phyloP scores from a whole-genome alignment of 2,329 filamentous ascomycete species.

The Cadophora sp. region DNA sequence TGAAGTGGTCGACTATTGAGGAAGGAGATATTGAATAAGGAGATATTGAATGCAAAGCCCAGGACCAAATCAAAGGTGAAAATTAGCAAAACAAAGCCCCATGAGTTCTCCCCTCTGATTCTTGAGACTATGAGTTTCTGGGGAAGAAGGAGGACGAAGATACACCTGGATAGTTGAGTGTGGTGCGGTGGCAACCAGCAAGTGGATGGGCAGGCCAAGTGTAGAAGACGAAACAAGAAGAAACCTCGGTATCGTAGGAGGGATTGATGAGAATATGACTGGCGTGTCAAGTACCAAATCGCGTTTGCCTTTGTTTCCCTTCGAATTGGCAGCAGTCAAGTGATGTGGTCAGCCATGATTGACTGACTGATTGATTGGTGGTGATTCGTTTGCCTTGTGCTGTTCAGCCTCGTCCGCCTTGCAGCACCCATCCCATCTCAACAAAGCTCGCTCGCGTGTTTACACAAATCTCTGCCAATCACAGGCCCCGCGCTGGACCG shows the following conservation, averaged over 20 bases:
- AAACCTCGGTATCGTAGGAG: not conserved
- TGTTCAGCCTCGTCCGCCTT: slow-evolving; percentile 29
- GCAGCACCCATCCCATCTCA: not conserved
- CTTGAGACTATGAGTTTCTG: not conserved
- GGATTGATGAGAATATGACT: not conserved
- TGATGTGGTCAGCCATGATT: slow-evolving; percentile 24
- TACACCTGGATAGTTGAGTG: not conserved
- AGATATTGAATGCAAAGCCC: slow-evolving; percentile 7
- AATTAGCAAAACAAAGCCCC: not conserved
- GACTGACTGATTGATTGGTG: slow-evolving; percentile 2
- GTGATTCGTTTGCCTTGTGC: not conserved
- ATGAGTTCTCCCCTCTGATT: not conserved
- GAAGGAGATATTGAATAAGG: slow-evolving; percentile 11
- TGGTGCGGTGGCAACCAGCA: not conserved
- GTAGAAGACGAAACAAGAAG: not conserved
- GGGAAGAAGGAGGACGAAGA: not conserved
- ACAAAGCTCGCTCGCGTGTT: slow-evolving; percentile 11
- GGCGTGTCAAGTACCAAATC: not conserved
- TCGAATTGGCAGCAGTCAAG: slow-evolving; percentile 4
- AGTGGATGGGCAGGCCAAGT: not conserved
- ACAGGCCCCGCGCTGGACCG: slow-evolving; percentile 22
- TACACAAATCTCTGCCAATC: slow-evolving; percentile 1
- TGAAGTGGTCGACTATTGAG: slow-evolving; percentile 6
- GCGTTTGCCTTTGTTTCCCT: not conserved
- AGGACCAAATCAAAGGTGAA: not conserved